phyloP scores from a whole-genome alignment of 148 eudicot genomes.

The Spergularia bocconei region DNA sequence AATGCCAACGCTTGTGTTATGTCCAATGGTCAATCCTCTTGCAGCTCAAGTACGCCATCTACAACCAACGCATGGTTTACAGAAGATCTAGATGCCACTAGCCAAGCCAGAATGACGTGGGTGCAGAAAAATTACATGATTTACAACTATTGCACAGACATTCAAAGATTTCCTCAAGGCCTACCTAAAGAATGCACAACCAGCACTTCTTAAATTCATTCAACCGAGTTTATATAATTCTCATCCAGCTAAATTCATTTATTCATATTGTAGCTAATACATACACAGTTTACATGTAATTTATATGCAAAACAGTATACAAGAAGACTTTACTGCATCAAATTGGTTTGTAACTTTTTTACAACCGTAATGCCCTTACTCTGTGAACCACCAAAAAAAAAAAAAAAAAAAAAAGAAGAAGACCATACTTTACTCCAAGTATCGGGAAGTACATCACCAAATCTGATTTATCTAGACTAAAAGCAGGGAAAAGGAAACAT shows the following conservation, averaged over 20 bases:
- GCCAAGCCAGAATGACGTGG: slow-evolving; percentile 29
- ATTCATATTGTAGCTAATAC: neutral
- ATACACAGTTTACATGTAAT: slow-evolving; percentile 2
- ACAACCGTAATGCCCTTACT: too few relatives aligned
- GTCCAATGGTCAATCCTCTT: slow-evolving; percentile 28
- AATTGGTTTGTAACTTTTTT: too few relatives aligned
- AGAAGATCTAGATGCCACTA: slow-evolving; percentile 21
- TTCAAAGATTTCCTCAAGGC: slow-evolving; percentile 36
- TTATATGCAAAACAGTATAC: neutral
- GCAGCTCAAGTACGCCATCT: slow-evolving; percentile 21
- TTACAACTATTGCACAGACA: slow-evolving; percentile 37
- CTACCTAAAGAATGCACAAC: slow-evolving; percentile 30
- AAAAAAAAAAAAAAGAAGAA: too few relatives aligned
- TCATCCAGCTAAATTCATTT: too few relatives aligned
- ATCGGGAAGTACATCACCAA: too few relatives aligned
- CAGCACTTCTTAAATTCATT: neutral
- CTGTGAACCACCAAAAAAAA: too few relatives aligned
- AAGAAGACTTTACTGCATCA: neutral
- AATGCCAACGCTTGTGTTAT: slow-evolving; percentile 29
- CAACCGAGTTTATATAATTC: too few relatives aligned
- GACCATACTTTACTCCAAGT: too few relatives aligned
- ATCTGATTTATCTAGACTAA: neutral
- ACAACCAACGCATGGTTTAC: slow-evolving; percentile 26
- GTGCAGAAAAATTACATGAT: slow-evolving; percentile 41
- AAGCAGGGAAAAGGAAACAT: neutral